Base-by-base conservation (phyloP, 1,139 yeast species). In the Geotrichum carabidarum region DNA sequence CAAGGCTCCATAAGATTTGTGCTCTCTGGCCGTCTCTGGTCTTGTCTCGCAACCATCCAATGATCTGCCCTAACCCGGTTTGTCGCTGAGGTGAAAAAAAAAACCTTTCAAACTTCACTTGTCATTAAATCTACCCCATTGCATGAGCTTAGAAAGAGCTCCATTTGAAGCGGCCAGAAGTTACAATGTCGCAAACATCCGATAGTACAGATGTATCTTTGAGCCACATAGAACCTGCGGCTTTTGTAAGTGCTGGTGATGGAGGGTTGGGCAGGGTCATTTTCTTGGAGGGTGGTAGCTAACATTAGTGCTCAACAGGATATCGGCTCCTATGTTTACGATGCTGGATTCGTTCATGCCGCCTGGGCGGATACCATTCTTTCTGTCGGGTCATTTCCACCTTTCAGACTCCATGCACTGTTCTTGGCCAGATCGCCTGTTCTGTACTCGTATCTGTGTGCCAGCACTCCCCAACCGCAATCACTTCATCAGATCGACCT, bases 401-500 rank as follows among this genome's bases (percentile, higher is more conserved):
- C 65, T 9, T 58, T 69, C 38, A 57, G 71, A 30, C 62, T 69
- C 22, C 73, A 69, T 56, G 71, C 73, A 0, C 63, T 69, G 32
- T 65, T 69, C 56, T 67, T 65, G 12, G 64, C 71, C 36, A 62
- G 70, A 41, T 68, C 71, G 35, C 72, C 73, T 4, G 62, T 65
- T 46, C 59, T 69, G 36, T 66, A 65, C 58, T 64, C 61, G 36
- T 60, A 60, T 44, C 62, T 69, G 40, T 56, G 64, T n/a, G 58
- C 58, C 40, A 62, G 58, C 9, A 43, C 60, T 40, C 66, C 65
- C 17, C 27, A 22, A 22, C 27, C 27, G 27, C 27, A 22, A 22
- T 22, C 27, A 22, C 63, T 82, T 14, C 76, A 79, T 60, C 80
- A 78, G 59, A 80, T 80, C 44, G 77, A 78, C 42, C 74, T 80